Conservation (phyloP, 306 rosid species). For the Lablab purpureus region DNA sequence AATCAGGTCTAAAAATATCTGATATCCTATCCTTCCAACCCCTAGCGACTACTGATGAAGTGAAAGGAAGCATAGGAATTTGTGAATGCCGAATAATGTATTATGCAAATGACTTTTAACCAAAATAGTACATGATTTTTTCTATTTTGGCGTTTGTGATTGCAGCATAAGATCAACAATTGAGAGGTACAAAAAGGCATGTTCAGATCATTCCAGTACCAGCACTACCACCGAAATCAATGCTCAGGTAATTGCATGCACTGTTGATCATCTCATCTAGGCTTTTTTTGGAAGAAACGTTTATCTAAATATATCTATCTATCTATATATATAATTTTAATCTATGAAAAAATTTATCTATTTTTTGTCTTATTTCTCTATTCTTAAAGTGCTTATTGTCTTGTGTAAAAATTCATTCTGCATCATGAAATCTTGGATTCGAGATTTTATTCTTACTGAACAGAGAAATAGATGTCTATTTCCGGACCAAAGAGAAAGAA, state of each 20-base stretch:
- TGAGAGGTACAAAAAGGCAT: constrained; percentile 90
- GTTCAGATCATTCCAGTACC: constrained; percentile 72
- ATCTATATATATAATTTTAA: too few relatives aligned
- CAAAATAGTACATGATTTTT: background rate
- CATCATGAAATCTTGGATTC: background rate
- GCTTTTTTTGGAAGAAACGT: too few relatives aligned
- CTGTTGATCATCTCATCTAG: background rate
- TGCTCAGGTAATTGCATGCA: constrained; percentile 67
- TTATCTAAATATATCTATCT: too few relatives aligned
- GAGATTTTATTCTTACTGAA: too few relatives aligned
- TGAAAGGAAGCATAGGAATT: background rate
- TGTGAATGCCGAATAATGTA: background rate
- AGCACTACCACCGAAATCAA: constrained; percentile 77
- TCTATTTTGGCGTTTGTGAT: background rate
- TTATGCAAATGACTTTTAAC: background rate
- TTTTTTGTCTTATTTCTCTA: too few relatives aligned
- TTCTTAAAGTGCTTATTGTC: background rate
- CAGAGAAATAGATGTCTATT: background rate
- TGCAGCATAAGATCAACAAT: constrained; percentile 80
- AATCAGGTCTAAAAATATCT: background rate
- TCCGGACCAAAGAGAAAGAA: background rate
- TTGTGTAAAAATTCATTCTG: background rate
- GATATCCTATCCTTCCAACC: background rate
- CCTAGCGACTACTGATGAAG: background rate
- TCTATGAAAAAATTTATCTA: too few relatives aligned